Evolutionary conservation across 2,329 filamentous ascomycete genomes (phyloP).

Genomic region (Alternaria sp.): DNA sequence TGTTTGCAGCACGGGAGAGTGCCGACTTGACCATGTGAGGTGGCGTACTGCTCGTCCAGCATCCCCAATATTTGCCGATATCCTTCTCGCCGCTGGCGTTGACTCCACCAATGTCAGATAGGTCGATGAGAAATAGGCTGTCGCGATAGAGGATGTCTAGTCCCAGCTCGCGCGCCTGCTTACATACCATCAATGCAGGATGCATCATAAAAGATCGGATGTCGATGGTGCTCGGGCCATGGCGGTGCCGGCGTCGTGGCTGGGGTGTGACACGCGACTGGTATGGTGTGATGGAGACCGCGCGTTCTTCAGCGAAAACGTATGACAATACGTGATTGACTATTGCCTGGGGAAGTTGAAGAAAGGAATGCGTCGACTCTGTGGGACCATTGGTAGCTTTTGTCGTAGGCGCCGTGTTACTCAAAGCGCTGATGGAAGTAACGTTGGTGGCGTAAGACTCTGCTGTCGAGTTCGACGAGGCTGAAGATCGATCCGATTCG

Average conservation of each 20-base stretch:
- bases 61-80: conserved; percentile 21
- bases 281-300: conserved; percentile 19
- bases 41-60: conserved; percentile 23
- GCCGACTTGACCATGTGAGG: conserved; percentile 26
- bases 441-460: conserved; percentile 3
- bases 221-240: conserved; percentile 26
- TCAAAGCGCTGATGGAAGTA: not conserved
- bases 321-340: conserved; percentile 29
- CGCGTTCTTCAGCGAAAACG: conserved; percentile 21
- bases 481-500: not conserved
- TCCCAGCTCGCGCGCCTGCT: not conserved
- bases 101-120: conserved; percentile 25
- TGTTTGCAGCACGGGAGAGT: conserved; percentile 21
- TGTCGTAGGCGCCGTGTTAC: not conserved
- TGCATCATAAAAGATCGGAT: conserved; percentile 23
- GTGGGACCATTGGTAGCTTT: not conserved
- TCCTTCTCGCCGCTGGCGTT: conserved; percentile 15
- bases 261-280: conserved; percentile 16
- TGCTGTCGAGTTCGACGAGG: conserved; percentile 14
- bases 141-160: conserved; percentile 29
- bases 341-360: conserved; percentile 21
- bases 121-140: conserved; percentile 29
- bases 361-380: conserved; percentile 11
- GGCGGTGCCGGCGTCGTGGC: conserved; percentile 23
- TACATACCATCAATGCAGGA: conserved; percentile 5